Evolutionary conservation across 2,329 filamentous ascomycete species (phyloP).

Genomic region (Thelonectria rubi): DNA sequence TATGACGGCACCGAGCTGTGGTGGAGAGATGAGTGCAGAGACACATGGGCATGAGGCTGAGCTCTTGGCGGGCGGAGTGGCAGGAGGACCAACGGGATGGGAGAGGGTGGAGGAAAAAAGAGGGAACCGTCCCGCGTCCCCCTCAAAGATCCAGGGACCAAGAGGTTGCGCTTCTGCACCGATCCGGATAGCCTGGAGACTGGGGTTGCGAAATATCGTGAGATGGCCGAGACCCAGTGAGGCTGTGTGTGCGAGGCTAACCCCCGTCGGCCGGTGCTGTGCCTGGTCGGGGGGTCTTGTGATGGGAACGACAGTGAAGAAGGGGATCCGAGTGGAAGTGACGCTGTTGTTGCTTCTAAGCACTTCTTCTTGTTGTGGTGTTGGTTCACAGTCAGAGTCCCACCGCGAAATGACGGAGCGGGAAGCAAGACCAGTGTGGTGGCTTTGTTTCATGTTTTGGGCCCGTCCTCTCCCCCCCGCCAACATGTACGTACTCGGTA

Average conservation of each 20-base stretch:
- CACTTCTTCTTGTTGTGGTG: conserved; percentile 1
- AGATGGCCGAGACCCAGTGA: conserved; percentile 32
- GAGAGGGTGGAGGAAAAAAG: neutral
- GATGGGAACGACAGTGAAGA: neutral
- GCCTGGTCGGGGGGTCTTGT: conserved; percentile 1
- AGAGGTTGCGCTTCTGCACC: neutral
- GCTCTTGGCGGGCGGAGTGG: conserved; percentile 27
- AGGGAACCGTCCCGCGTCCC: neutral
- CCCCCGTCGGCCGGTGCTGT: neutral
- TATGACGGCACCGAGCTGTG: conserved; percentile 14
- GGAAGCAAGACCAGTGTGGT: neutral
- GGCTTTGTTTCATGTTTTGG: conserved; percentile 20
- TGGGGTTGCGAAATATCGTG: conserved; percentile 26
- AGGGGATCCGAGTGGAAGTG: neutral
- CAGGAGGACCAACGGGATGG: conserved; percentile 7
- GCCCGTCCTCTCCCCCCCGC: neutral
- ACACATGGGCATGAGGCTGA: conserved; percentile 39
- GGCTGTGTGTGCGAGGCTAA: conserved; percentile 34
- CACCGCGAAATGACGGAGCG: conserved; percentile 4
- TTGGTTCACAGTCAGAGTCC: neutral
- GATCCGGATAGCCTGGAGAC: neutral
- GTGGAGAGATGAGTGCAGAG: conserved; percentile 20
- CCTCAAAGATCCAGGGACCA: neutral
- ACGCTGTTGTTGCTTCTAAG: neutral
- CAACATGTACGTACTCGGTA: too few relatives aligned